Conservation (phyloP, 106 monocot species). For the Triglochin maritima region DNA sequence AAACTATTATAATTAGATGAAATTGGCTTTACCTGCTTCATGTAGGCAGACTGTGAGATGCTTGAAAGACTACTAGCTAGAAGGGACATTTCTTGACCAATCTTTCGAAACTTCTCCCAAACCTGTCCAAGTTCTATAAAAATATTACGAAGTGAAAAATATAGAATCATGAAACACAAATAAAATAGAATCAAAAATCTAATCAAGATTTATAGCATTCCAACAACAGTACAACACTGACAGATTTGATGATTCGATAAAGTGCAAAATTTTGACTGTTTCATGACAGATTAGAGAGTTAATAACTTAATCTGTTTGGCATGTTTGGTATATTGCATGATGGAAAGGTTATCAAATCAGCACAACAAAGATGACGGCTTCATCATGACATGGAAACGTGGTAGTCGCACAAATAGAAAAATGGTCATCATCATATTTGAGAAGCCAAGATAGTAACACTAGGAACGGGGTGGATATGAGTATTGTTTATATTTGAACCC, state of each 20-base stretch:
- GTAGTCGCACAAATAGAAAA: too few species aligned
- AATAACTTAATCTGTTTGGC: too few species aligned
- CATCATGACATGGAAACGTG: too few species aligned
- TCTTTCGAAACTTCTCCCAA: slow-evolving; percentile 44
- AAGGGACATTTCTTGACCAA: slow-evolving; percentile 59
- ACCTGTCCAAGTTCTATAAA: slow-evolving; percentile 25
- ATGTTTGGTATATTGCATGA: too few species aligned
- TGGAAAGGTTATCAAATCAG: too few species aligned
- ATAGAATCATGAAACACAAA: neutral
- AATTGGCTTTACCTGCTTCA: slow-evolving; percentile 33
- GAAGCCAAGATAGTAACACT: neutral
- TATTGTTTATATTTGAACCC: neutral
- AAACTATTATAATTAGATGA: neutral
- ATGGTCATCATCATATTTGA: neutral
- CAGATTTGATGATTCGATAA: too few species aligned
- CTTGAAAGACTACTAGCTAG: slow-evolving; percentile 52
- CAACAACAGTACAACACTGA: neutral
- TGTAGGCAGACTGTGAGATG: slow-evolving; percentile 27
- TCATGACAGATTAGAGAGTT: too few species aligned
- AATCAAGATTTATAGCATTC: neutral
- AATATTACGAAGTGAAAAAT: neutral
- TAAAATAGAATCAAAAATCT: neutral
- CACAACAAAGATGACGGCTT: too few species aligned
- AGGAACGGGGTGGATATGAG: neutral
- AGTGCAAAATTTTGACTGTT: too few species aligned